These are phyloP conservation scores for Puccinia horiana DNA, from an alignment of 1,284 basidiomycete genomes.

Conservation along the genomic window DNA sequence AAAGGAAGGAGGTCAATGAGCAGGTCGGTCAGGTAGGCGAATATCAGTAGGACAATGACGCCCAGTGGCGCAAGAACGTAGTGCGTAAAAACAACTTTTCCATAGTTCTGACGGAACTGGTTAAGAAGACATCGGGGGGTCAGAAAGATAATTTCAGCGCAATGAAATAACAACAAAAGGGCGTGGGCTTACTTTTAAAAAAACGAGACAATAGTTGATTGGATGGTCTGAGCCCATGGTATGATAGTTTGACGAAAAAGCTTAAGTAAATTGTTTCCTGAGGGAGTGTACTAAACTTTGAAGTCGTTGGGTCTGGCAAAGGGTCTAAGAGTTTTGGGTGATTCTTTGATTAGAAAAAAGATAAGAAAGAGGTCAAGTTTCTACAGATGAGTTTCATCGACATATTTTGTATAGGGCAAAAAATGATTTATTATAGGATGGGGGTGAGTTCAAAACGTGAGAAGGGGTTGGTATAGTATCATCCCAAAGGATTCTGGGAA, in stretches of 20 bases:
- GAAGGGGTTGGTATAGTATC: too few species aligned
- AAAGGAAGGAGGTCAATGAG: slow-evolving; percentile 38
- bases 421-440: neutral
- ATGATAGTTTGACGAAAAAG: neutral
- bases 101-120: slow-evolving; percentile 27
- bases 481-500: neutral
- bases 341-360: neutral
- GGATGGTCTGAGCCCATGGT: slow-evolving; percentile 16
- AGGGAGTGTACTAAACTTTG: too few species aligned
- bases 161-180: neutral
- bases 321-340: too few species aligned
- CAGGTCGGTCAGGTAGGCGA: slow-evolving; percentile 36
- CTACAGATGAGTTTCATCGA: neutral
- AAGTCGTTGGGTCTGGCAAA: too few species aligned
- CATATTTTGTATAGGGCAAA: neutral
- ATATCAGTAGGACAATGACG: slow-evolving; percentile 16
- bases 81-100: slow-evolving; percentile 5
- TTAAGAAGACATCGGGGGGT: neutral
- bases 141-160: neutral
- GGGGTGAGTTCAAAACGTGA: neutral
- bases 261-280: too few species aligned
- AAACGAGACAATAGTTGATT: slow-evolving; percentile 11
- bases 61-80: slow-evolving; percentile 44
- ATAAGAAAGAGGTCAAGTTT: too few species aligned
- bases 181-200: neutral